Conservation (phyloP, 2,329 filamentous ascomycete genomes). For the Cryphonectria carpinicola region DNA sequence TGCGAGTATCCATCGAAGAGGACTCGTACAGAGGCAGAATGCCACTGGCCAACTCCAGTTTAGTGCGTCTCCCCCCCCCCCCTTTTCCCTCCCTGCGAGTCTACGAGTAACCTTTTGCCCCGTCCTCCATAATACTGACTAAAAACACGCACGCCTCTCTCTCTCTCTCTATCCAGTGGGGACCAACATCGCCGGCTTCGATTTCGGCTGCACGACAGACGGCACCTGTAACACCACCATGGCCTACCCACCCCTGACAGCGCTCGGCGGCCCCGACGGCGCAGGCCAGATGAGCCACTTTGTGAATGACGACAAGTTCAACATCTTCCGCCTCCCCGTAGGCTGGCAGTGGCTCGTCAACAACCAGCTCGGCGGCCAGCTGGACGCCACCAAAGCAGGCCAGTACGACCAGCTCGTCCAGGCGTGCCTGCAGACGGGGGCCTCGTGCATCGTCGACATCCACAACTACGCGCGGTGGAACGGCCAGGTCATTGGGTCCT, state of each 20-base stretch:
- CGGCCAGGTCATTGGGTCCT: slow-evolving; percentile 65
- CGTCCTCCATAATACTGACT: not conserved
- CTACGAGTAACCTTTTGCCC: no score
- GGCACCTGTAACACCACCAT: slow-evolving; percentile 41
- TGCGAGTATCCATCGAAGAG: slow-evolving; percentile 12
- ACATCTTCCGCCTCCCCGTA: slow-evolving; percentile 59
- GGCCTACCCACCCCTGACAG: slow-evolving; percentile 38
- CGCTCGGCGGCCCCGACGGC: slow-evolving; percentile 39
- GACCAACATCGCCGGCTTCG: slow-evolving; percentile 51
- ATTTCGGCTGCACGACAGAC: slow-evolving; percentile 49
- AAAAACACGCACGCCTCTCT: not conserved
- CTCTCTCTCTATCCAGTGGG: slow-evolving; percentile 32
- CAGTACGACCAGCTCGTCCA: slow-evolving; percentile 54
- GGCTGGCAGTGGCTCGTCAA: slow-evolving; percentile 57
- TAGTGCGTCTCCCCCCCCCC: not conserved
- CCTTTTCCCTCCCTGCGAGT: no score
- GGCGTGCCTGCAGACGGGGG: slow-evolving; percentile 52
- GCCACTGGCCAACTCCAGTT: not conserved
- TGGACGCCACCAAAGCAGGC: slow-evolving; percentile 45
- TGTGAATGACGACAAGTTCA: slow-evolving; percentile 55
- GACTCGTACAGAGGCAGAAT: slow-evolving; percentile 16
- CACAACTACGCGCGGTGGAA: slow-evolving; percentile 56
- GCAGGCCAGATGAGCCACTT: slow-evolving; percentile 60
- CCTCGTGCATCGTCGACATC: slow-evolving; percentile 53
- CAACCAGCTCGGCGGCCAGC: slow-evolving; percentile 45